Base-by-base conservation (phyloP, 1,284 basidiomycete species). In the Kalmanozyma brasiliensis region DNA sequence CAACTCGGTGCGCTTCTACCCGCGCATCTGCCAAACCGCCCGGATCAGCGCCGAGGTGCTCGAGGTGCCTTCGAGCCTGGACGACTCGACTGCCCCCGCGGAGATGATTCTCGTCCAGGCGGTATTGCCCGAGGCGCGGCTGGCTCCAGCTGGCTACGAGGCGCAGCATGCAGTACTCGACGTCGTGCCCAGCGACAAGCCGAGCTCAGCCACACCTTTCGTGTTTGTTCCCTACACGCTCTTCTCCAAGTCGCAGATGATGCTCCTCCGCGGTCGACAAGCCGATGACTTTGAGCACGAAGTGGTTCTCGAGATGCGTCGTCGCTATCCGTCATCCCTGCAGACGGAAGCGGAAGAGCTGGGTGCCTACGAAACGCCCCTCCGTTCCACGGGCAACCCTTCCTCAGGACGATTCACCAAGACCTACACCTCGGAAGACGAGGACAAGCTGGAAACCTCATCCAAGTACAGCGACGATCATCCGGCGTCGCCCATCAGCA, bases 221-320 rank as follows among this genome's bases (percentile, higher is more conserved):
- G 84, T 85, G 46, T 85, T 85, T 77, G 84, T 84, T 4, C 85
- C 85, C 1, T 85, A 84, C 82, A 83, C 81, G 37, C 79, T 86
- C 8, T 86, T 85, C 72, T 78, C 82, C 70, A 84, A 84, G 63
- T 81, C 83, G 22, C 85, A 86, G 73, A 81, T 79, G 69, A 84
- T 84, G 83, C 77, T 85, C 30, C 73, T 85, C 19, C 78, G 83
- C 14, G 82, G 83, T 6, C 78, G 80, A 10, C 81, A 81, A 22
- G 82, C 81, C 35, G 75, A 82, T 36, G 83, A 83, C 23, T 85
- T 82, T 69, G 73, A 80, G 40, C 77, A 79, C 38, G 74, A 78
- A 61, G 81, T 81, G 11, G 74, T 78, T 17, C 35, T 73, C 14
- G 84, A 85, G 60, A 73, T 85, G 37, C 76, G 76, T 17, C 78